Evolutionary conservation across 352 stramenopile genomes (phyloP), one percentile per base, ranked within the genome.

Genomic region (Globisporangium perplexum): DNA sequence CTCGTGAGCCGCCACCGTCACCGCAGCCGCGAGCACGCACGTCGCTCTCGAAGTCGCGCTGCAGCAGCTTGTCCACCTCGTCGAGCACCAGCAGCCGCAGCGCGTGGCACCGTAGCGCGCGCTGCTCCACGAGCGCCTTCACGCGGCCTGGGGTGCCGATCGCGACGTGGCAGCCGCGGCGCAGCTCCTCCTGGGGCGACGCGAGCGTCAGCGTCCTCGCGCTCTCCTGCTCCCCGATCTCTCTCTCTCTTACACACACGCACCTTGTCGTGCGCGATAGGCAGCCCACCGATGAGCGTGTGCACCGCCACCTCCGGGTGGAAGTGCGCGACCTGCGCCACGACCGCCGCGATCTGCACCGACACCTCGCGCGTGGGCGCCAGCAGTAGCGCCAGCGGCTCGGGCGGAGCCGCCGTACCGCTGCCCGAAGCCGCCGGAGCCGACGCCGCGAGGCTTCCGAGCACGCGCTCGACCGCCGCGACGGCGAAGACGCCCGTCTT

Each of bases 31-130:
- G 15, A 18, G 12, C n/a, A 23, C 31, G 36, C 57, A 90, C 76
- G 62, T 89, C 77, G n/a, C 68, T 55, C n/a, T 76, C 55, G 39
- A 90, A 92, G 39, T 90, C 78, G 22, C 54, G 47, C 41, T 68
- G 61, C 28, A 93, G 65, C n/a, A 93, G 65, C 51, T 91, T 91
- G 68, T 93, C 83, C 17, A 89, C 80, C 68, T 93, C 80, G 39
- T 93, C 83, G n/a, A 93, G 50, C 17, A 90, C 69, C 7, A 93
- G 51, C 44, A 93, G 52, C 18, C 77, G 70, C 55, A 91, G 71
- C 5, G 66, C 50, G 47, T 70, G 69, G 31, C 71, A 77, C 12
- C 50, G 59, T 15, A 91, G 60, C 18, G 71, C 55, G 23, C 74
- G 65, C 31, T 86, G 71, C 42, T 85, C 71, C 14, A 93, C 70